Conservation (phyloP, 305 asterid genomes). For the Vinca major region DNA sequence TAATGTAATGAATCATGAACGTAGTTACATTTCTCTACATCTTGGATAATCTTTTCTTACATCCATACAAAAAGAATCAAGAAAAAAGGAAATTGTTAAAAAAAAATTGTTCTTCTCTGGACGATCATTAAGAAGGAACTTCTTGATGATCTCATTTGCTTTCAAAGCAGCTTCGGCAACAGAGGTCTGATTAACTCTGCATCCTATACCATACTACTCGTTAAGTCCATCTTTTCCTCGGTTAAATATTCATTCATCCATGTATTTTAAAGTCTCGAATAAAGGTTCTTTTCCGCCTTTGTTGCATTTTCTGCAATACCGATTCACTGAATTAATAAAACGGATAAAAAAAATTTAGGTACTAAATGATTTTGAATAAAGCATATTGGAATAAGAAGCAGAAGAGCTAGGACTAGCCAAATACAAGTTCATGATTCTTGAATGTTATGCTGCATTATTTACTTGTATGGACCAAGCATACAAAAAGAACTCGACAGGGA, state of each 20-base stretch:
- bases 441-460: neutral
- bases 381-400: too few relatives aligned
- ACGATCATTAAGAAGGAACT: neutral
- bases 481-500: neutral
- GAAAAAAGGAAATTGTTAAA: neutral
- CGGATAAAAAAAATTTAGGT: neutral
- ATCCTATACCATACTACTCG: neutral
- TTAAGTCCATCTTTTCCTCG: conserved; percentile 8
- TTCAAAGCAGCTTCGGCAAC: too few relatives aligned
- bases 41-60: neutral
- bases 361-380: too few relatives aligned
- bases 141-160: neutral
- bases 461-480: neutral
- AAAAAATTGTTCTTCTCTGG: neutral
- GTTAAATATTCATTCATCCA: conserved; percentile 20
- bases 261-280: conserved; percentile 29
- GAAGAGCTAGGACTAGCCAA: neutral
- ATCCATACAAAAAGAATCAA: neutral
- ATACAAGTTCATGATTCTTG: neutral
- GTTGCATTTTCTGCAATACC: conserved; percentile 37
- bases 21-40: neutral
- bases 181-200: too few relatives aligned
- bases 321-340: neutral
- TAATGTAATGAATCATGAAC: neutral
- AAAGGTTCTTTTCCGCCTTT: conserved; percentile 21